These are phyloP conservation scores for Pseudopyrenochaeta lycopersici DNA, from an alignment of 2,329 filamentous ascomycete species.

Conservation along the genomic window DNA sequence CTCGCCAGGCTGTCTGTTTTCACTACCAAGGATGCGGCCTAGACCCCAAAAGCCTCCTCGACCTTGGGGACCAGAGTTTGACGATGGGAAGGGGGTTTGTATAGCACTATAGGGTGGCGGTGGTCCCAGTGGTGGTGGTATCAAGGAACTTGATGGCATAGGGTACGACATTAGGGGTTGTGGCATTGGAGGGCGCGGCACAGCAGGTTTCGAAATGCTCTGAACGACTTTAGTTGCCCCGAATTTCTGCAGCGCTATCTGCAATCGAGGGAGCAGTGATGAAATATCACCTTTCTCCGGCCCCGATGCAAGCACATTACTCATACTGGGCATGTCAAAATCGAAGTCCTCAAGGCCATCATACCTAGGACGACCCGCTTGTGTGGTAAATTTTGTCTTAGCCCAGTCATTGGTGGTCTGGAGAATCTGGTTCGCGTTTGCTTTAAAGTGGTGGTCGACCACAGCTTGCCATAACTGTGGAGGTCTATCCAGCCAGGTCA, in stretches of 20 bases:
- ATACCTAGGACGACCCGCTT: neutral
- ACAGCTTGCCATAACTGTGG: constrained; percentile 35
- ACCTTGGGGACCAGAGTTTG: neutral
- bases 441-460: constrained; percentile 33
- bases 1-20: neutral
- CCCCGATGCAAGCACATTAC: neutral
- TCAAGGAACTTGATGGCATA: neutral
- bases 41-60: neutral
- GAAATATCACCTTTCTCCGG: neutral
- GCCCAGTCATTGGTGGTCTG: constrained; percentile 32
- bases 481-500: constrained; percentile 41
- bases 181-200: neutral
- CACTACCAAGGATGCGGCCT: neutral
- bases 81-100: neutral
- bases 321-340: neutral
- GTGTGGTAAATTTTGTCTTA: neutral
- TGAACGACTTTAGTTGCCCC: constrained; percentile 2
- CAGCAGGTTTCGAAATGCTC: neutral
- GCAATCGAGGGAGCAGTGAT: constrained; percentile 9
- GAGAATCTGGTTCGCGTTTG: constrained; percentile 32
- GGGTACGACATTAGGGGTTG: neutral
- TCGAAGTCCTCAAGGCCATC: neutral
- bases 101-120: neutral
- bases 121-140: neutral
- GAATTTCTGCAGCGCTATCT: constrained; percentile 6